phyloP scores from a whole-genome alignment of 1,284 basidiomycete species.

The Pseudozyma flocculosa region DNA sequence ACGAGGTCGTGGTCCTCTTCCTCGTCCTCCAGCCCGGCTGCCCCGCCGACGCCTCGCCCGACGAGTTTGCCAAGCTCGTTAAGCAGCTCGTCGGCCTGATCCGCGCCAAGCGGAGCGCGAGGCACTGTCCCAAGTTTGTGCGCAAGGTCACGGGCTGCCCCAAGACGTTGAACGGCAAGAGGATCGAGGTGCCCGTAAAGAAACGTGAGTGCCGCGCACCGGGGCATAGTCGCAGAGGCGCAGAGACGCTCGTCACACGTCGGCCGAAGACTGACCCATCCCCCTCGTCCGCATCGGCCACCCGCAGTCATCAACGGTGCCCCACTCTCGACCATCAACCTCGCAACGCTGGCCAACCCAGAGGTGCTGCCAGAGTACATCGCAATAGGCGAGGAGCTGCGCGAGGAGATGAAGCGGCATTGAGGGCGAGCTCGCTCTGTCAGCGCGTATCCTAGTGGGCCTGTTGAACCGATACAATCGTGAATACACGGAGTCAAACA shows the following conservation, averaged over 20 bases:
- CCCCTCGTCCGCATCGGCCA: too few species aligned
- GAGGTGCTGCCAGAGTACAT: constrained; percentile 71
- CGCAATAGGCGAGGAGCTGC: constrained; percentile 64
- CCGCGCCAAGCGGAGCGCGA: constrained; percentile 66
- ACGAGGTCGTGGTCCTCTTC: constrained; percentile 81
- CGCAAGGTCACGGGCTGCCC: constrained; percentile 73
- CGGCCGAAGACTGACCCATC: too few species aligned
- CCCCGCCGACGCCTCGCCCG: constrained; percentile 59
- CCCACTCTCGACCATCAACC: constrained; percentile 69
- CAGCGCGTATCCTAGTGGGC: too few species aligned
- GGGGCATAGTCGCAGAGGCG: too few species aligned
- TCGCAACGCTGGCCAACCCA: constrained; percentile 74
- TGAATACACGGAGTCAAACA: too few species aligned
- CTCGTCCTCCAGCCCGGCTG: constrained; percentile 65
- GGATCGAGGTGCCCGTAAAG: constrained; percentile 79
- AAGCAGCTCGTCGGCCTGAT: constrained; percentile 69
- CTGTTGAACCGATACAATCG: too few species aligned
- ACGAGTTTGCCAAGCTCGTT: constrained; percentile 64
- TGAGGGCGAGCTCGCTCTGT: too few species aligned
- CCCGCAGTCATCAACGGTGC: constrained; percentile 79
- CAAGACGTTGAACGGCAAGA: constrained; percentile 79
- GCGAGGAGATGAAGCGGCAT: constrained; percentile 56
- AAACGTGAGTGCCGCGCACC: constrained; percentile 62
- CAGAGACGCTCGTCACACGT: too few species aligned
- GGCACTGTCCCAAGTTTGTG: constrained; percentile 63